These are phyloP conservation scores for Penicillium psychrosexuale DNA, from an alignment of 2,329 filamentous ascomycete species.

Conservation along the genomic window DNA sequence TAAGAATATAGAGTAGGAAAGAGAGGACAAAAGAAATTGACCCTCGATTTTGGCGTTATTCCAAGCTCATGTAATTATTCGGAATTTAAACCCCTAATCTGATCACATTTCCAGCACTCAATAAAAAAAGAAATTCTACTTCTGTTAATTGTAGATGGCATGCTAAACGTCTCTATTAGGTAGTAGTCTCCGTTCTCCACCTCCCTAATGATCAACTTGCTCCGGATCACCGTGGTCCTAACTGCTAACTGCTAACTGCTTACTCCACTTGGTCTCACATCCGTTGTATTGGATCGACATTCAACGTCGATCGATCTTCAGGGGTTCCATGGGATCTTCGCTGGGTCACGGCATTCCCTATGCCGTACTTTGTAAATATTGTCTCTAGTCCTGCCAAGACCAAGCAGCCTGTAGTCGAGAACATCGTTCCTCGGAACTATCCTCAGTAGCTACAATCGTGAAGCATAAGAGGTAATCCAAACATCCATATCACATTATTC, in stretches of 20 bases:
- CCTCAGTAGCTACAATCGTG: background rate
- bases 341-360: background rate
- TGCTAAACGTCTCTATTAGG: too few species aligned
- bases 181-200: background rate
- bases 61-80: too few species aligned
- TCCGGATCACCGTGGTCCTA: too few species aligned
- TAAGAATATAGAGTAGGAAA: too few species aligned
- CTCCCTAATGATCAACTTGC: background rate
- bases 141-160: too few species aligned
- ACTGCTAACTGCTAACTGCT: background rate
- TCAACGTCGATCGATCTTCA: conserved; percentile 12
- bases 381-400: background rate
- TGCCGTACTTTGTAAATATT: background rate
- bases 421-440: background rate
- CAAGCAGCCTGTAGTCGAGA: background rate
- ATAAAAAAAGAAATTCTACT: too few species aligned
- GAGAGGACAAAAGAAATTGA: too few species aligned
- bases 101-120: too few species aligned
- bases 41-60: too few species aligned
- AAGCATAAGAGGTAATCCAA: background rate
- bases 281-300: conserved; percentile 3
- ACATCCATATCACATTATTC: conserved; percentile 23
- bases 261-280: conserved; percentile 7
- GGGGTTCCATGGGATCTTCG: conserved; percentile 10
- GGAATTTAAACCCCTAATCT: too few species aligned